A percentile compares a stretch with the other conserved stretches of the same genome.
Conservation (phyloP, 148 eudicot species). For the Salicornia ramosissima region DNA sequence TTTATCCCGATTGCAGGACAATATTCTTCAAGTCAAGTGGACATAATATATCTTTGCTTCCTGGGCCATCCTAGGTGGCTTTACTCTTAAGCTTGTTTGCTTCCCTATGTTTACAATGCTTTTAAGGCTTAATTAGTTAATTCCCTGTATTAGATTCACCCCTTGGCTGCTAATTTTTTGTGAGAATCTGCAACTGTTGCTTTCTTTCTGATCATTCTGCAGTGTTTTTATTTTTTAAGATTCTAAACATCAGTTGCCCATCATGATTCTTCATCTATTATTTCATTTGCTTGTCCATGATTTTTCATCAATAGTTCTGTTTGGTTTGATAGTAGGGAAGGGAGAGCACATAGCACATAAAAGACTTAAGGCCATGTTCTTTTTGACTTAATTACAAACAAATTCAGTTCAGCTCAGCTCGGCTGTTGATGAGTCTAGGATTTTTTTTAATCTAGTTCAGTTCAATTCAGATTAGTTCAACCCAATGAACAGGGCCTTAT, state of each 20-base stretch:
- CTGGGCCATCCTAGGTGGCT: conserved; percentile 10
- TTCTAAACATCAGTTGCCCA: not conserved
- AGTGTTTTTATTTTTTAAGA: not conserved
- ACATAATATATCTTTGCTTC: conserved; percentile 10
- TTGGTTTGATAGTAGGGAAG: not conserved
- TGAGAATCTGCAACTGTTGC: conserved; percentile 10
- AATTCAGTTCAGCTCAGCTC: too few species aligned
- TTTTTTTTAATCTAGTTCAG: too few species aligned
- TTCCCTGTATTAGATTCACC: conserved; percentile 3
- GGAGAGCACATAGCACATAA: not conserved
- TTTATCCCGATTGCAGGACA: conserved; percentile 15
- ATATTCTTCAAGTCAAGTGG: conserved; percentile 12
- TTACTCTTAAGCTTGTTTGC: conserved; percentile 11
- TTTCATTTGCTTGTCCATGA: too few species aligned
- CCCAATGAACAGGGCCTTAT: too few species aligned
- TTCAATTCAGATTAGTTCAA: too few species aligned
- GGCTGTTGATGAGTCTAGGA: too few species aligned
- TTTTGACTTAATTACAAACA: too few species aligned
- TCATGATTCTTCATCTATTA: not conserved
- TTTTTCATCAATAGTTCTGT: not conserved
- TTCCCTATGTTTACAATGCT: not conserved
- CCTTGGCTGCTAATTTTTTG: not conserved
- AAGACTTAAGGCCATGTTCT: too few species aligned
- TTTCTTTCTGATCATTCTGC: not conserved
- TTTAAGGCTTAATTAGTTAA: not conserved